Base-by-base conservation (phyloP, 164 flowering plant species). In the Saururus chinensis region DNA sequence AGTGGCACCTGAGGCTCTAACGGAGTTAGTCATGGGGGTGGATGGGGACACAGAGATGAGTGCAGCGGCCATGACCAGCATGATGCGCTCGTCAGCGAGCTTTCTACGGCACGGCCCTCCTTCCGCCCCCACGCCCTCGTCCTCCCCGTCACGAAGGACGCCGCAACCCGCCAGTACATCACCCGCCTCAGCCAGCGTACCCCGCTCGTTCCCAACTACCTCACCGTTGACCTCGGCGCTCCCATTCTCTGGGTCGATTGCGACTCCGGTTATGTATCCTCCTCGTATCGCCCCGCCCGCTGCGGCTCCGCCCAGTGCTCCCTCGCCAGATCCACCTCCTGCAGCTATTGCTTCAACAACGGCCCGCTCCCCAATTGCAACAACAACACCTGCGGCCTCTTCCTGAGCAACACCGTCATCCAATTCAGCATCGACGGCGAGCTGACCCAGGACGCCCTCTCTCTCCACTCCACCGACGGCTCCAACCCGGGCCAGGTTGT, bases 391-490 rank as follows among this genome's bases (percentile, higher is more conserved):
- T n/a, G n/a, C n/a, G n/a, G n/a, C n/a, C n/a, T n/a, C n/a, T n/a
- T n/a, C n/a, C n/a, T n/a, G 11, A 56, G 55, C 7, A 59, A 71
- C 60, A 48, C 65, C 23, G 56, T 68, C 45, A 41, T 52, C 59
- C 19, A 12, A 10, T 20, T 20, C 11, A 56, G 21, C 55, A 57
- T 62, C 37, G 0, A 0, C n/a, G 74, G 71, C 4, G 61, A 64
- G 42, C 66, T 74, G 0, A 65, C 58, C 0, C 41, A 40, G 19
- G 79, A 75, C 57, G 59, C 54, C 4, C 14, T 73, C 9, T 56
- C 66, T 19, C 7, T 75, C 24, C 64, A 21, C 11, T 71, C 77
- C 21, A 68, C 72, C 7, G 66, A 68, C 25, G 77, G 77, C 16
- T 41, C 21, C 21, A 67, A 49, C 53, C 69, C 61, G 17, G 72